Percentiles rank a stretch among this genome's conserved stretches.
Conservation (phyloP, 352 stramenopile species). For the Pythium vanterpoolii region DNA sequence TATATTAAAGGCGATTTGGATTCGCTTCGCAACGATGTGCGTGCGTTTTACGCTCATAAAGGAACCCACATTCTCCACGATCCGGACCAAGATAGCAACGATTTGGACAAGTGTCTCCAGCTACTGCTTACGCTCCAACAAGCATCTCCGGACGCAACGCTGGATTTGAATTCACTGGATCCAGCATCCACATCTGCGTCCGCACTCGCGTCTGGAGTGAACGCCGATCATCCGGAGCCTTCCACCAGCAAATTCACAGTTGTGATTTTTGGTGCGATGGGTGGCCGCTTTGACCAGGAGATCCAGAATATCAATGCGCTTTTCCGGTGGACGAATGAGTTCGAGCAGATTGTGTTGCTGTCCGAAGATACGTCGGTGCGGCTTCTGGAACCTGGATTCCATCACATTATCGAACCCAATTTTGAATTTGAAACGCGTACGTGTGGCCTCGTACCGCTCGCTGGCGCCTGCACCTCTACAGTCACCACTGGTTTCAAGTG, state of each 20-base stretch:
- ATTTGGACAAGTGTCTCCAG: conserved; percentile 92
- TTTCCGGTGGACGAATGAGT: conserved; percentile 83
- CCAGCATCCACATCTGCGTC: not conserved
- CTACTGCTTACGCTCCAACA: conserved; percentile 47
- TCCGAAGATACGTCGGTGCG: conserved; percentile 88
- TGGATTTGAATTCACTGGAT: not conserved
- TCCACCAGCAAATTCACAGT: conserved; percentile 51
- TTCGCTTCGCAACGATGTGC: conserved; percentile 87
- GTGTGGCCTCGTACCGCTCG: conserved; percentile 93
- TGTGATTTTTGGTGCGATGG: conserved; percentile 93
- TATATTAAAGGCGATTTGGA: conserved; percentile 96
- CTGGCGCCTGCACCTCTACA: conserved; percentile 63
- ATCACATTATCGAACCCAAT: conserved; percentile 78
- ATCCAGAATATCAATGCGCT: conserved; percentile 95
- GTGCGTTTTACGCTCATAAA: conserved; percentile 73
- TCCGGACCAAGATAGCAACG: conserved; percentile 90
- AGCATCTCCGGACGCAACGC: not conserved
- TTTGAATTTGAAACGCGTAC: conserved; percentile 90
- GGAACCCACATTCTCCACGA: conserved; percentile 73
- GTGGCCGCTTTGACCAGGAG: conserved; percentile 96
- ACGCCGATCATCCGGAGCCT: not conserved
- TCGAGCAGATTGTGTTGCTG: conserved; percentile 84
- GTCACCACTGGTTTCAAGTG: conserved; percentile 90
- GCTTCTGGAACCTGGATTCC: conserved; percentile 59
- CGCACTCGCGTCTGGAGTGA: not conserved